Evolutionary conservation across 2,329 filamentous ascomycete species (phyloP), one percentile per base, ranked within the genome.

Genomic region (Fusarium sp.): DNA sequence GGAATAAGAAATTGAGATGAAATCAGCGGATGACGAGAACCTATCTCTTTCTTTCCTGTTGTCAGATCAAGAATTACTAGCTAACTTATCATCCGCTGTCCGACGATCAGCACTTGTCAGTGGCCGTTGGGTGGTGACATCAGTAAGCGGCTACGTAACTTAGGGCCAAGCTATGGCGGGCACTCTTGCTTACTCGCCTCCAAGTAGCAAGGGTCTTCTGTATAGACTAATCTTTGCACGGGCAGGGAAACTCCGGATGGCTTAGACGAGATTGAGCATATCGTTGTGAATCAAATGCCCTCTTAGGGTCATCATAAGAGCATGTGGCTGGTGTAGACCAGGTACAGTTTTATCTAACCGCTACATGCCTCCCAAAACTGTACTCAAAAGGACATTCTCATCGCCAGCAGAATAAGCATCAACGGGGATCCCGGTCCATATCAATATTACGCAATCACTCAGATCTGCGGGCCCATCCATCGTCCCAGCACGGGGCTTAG

Each of bases 31-130:
- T 43, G 39, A 44, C 26, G 19, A n/a, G 40, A 26, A 46, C 22
- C 36, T 42, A 33, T 26, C 26, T 33, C n/a, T 46, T 22, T 22
- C 39, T 31, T 40, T 59, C 19, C 45, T 43, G 49, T 45, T 39
- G 57, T 70, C 66, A 70, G 66, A 70, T 67, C 66, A 67, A 63
- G 57, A 61, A 58, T 58, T 50, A 19, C 44, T 36, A 45, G 38
- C 46, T 43, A 57, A 14, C 46, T 26, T n/a, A 36, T 43, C n/a
- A 43, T 36, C 47, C n/a, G 19, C 28, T 45, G 45, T 22, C 38
- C 15, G 49, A 22, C 44, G 38, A 69, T 59, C 59, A 46, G 60
- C 49, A 43, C 54, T 69, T 69, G 60, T 67, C 57, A 62, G 46
- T 63, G 24, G 24, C 50, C 56, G 39, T 60, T 61, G 44, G 39